Evolutionary conservation across 176 grass and related monocot species (phyloP), one percentile per base, ranked within the genome.

Genomic region (Phoenix roebelenii): DNA sequence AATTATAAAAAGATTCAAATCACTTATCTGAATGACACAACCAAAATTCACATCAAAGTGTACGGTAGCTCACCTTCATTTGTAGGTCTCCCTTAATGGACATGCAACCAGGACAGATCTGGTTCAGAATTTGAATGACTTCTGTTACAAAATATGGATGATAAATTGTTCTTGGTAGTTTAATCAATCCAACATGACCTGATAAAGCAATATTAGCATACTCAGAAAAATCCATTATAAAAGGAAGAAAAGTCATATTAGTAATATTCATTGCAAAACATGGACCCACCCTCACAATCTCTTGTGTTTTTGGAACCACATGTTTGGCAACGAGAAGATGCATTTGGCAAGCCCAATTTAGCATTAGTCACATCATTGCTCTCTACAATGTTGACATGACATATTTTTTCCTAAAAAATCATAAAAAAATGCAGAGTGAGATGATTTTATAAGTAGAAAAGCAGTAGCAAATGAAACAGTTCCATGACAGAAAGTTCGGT

Each of bases 121-220:
- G 87, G 79, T 97, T 97, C 57, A 97, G 75, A 75, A 91, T 80
- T 28, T 78, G 81, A 63, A 88, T 75, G 77, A 97, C 74, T 49
- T 97, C 83, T 22, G 73, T 58, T 4, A 88, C 74, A 64, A 90
- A 85, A 74, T 85, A 90, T 16, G 92, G 87, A 62, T 67, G 76
- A 57, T 88, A 71, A 63, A 97, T 86, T 19, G 74, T 82, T 74
- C 76, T 73, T 1, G 81, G 78, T 22, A 97, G 65, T 79, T 97
- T 88, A 23, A 87, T 72, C 14, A 73, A 79, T 30, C 92, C 92
- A 54, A 76, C 82, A 65, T 97, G 92, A 69, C 92, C 92, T 97
- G 82, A 72, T 26, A 73, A 30, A 68, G 63, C 17, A 60, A 60
- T 18, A 59, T 51, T 59, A 72, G 35, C 35, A 44, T 44, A 44